Evolutionary conservation across 352 stramenopile species (phyloP).

Genomic region (Phytophthora idaei): DNA sequence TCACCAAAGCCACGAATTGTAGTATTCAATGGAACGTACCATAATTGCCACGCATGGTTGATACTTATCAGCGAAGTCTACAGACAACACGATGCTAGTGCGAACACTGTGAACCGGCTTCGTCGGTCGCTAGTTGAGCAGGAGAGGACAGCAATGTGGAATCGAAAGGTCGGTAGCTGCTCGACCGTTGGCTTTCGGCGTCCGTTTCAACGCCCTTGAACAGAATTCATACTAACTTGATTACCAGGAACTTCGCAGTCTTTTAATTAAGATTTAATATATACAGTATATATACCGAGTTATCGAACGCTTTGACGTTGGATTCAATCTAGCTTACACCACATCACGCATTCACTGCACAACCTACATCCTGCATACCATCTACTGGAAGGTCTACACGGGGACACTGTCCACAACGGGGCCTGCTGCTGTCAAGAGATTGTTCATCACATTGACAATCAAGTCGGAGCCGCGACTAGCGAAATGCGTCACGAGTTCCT

Average conservation of each 20-base stretch:
- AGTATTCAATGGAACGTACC: constrained; percentile 12
- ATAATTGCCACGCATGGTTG: constrained; percentile 31
- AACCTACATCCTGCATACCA: not conserved
- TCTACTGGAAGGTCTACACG: constrained; percentile 8
- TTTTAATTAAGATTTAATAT: too few species aligned
- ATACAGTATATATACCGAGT: too few species aligned
- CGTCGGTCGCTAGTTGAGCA: not conserved
- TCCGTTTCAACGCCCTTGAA: constrained; percentile 16
- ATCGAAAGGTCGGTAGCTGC: constrained; percentile 18
- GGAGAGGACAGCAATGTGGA: not conserved
- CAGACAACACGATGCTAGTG: not conserved
- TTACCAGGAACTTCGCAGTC: too few species aligned
- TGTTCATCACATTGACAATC: constrained; percentile 43
- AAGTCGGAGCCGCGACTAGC: constrained; percentile 24
- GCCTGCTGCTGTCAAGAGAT: constrained; percentile 30
- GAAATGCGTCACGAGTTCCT: constrained; percentile 41
- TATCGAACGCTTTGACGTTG: too few species aligned
- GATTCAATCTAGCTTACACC: constrained; percentile 4
- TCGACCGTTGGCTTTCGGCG: constrained; percentile 14
- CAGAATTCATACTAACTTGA: too few species aligned
- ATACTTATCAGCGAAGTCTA: not conserved
- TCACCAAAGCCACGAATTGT: not conserved
- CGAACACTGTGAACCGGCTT: not conserved
- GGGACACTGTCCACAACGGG: not conserved
- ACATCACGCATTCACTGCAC: constrained; percentile 4